Evolutionary conservation across 2,329 filamentous ascomycete species (phyloP), one percentile per base, ranked within the genome.

Genomic region (Talaromyces rugulosus): DNA sequence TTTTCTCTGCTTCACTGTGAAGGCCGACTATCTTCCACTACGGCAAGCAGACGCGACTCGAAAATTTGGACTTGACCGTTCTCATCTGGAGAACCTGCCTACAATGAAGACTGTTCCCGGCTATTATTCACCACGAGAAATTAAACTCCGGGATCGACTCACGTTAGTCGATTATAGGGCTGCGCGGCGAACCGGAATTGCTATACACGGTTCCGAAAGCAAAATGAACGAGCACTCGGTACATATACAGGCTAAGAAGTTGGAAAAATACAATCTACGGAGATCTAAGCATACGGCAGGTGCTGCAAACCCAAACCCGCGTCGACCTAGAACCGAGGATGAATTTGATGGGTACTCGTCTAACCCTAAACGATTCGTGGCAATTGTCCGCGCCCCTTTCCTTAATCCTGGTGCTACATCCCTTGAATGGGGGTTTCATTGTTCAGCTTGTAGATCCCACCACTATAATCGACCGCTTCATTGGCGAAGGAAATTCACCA

Each of bases 1-100:
- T 67, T 77, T 71, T 62, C 63, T 71, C 16, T 78, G 77, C 67
- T 74, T 77, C 62, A 68, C 70, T 34, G 56, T 60, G n/a, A 59
- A 70, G 3, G 30, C 50, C 0, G 62, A 65, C 54, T 78, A 74
- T 61, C 68, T 74, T 51, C 74, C 76, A 33, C 34, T 74, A 14
- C 51, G n/a, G 40, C 59, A 56, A 33, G 56, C 11, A 56, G 63
- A 66, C 44, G 58, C 47, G 23, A 58, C 61, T 8, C 62, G 61
- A 28, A 57, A 57, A 47, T 57, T 42, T 36, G 55, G 55, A 31
- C 18, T 58, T 18, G 1, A 1, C 8, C 14, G 8, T 5, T 5
- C 33, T 2, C 40, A 58, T 51, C 6, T 51, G 28, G 2, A 4
- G 3, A 36, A 16, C 14, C 31, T 58, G n/a, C 56, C 56, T 33